phyloP scores from a whole-genome alignment of 164 flowering plant genomes.

The Amborella trichopoda region DNA sequence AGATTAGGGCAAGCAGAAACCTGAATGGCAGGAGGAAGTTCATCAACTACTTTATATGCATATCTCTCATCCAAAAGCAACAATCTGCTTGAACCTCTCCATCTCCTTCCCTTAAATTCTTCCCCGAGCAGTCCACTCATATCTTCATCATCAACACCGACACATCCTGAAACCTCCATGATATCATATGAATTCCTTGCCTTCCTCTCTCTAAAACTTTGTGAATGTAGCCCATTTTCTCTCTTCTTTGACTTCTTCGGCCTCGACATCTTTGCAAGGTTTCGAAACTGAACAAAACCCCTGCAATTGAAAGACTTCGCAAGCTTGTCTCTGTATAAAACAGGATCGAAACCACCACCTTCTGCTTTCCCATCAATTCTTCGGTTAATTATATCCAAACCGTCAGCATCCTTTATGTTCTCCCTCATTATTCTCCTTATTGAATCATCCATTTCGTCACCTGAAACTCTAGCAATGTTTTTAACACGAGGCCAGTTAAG shows the following conservation, averaged over 20 bases:
- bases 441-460: slow-evolving; percentile 62
- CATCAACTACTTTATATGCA: slow-evolving; percentile 26
- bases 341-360: slow-evolving; percentile 54
- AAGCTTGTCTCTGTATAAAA: slow-evolving; percentile 71
- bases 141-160: slow-evolving; percentile 32
- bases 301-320: slow-evolving; percentile 45
- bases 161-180: slow-evolving; percentile 55
- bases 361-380: slow-evolving; percentile 47
- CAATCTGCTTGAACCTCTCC: slow-evolving; percentile 86
- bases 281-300: slow-evolving; percentile 62
- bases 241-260: slow-evolving; percentile 42
- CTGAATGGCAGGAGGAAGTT: slow-evolving; percentile 85
- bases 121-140: slow-evolving; percentile 61
- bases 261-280: slow-evolving; percentile 73
- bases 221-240: slow-evolving; percentile 9
- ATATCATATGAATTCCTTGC: slow-evolving; percentile 30
- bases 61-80: slow-evolving; percentile 79
- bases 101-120: slow-evolving; percentile 38
- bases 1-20: too few species aligned
- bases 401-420: slow-evolving; percentile 10
- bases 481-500: slow-evolving; percentile 90
- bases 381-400: slow-evolving; percentile 24
- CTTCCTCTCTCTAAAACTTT: slow-evolving; percentile 8
- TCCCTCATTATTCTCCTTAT: slow-evolving; percentile 13
- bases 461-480: slow-evolving; percentile 82